Conservation (phyloP, 352 stramenopile genomes). For the Blastocystis sp. region DNA sequence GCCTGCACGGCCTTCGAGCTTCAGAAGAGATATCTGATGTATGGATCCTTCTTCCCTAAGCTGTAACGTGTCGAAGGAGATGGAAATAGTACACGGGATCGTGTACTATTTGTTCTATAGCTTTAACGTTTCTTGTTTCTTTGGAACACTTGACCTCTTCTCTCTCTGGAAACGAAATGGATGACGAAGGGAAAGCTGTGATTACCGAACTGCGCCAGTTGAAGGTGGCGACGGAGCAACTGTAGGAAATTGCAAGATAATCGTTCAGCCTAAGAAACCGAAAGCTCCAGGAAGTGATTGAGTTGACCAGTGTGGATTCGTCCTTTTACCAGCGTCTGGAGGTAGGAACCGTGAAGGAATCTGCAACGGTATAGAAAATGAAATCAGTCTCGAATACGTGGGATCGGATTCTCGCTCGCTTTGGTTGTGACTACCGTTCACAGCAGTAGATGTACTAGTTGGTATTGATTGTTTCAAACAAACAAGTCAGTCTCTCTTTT, state of each 20-base stretch:
- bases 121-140: no score
- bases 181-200: not conserved
- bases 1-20: conserved; percentile 73
- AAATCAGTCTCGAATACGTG: not conserved
- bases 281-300: not conserved
- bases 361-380: not conserved
- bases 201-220: not conserved
- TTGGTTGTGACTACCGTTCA: conserved; percentile 6
- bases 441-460: not conserved
- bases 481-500: conserved; percentile 19
- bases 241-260: not conserved
- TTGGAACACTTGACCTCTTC: no score
- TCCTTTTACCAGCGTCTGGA: no score
- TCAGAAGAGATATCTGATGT: conserved; percentile 74
- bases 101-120: conserved; percentile 4
- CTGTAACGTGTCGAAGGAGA: conserved; percentile 16
- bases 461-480: conserved; percentile 3
- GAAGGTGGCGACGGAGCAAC: not conserved
- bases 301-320: not conserved
- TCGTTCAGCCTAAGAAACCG: not conserved
- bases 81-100: no score
- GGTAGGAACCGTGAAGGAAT: not conserved
- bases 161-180: no score
- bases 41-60: conserved; percentile 54
- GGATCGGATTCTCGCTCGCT: conserved; percentile 30